Evolutionary conservation across 306 rosid genomes (phyloP), one percentile per base, ranked within the genome.

Genomic region (Sindora glabra): DNA sequence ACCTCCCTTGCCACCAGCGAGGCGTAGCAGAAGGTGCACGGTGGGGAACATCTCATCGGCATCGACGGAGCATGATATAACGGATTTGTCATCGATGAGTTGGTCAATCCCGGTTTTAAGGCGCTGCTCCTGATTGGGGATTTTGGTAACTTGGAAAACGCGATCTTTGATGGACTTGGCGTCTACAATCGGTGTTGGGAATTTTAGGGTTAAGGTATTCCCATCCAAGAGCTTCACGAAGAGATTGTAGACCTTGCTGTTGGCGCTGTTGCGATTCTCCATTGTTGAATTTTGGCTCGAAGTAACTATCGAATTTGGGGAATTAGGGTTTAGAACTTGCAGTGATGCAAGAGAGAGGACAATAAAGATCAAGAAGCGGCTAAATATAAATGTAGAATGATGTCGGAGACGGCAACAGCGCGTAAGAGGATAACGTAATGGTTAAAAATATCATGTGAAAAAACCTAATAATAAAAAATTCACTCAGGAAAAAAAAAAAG

Each of bases 1-100:
- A 39, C 99, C 99, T 23, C 99, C 99, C 70, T 94, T 94, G 3
- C 99, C 99, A 0, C 99, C 99, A 12, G 75, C 72, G 3, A 94
- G 85, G 12, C 94, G 74, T 4, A 80, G 80, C 29, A 80, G 72
- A 12, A 94, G 75, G 15, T 74, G 82, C 3, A 94, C 94, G 12
- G 89, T 73, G 3, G 97, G 97, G 63, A 86, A 82, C 17, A 55
- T 40, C 44, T 50, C 61, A 15, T 66, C 50, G 3, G 65, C 56
- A 14, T 54, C 77, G 10, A 72, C 70, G 26, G 75, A 55, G 62
- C 90, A 70, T 0, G 83, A 65, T 39, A 90, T 48, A 2, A 65
- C 37, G 12, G 89, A 81, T 23, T 68, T 70, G 2, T 69, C 79
- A 6, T 65, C 74, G 79, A 71, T 78, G 11, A 77, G 87, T 48